A percentile compares a stretch with the other conserved stretches of the same genome.
These are phyloP conservation scores for Thalassiosira profunda DNA, from an alignment of 108 stramenopile genomes.

Conservation along the genomic window DNA sequence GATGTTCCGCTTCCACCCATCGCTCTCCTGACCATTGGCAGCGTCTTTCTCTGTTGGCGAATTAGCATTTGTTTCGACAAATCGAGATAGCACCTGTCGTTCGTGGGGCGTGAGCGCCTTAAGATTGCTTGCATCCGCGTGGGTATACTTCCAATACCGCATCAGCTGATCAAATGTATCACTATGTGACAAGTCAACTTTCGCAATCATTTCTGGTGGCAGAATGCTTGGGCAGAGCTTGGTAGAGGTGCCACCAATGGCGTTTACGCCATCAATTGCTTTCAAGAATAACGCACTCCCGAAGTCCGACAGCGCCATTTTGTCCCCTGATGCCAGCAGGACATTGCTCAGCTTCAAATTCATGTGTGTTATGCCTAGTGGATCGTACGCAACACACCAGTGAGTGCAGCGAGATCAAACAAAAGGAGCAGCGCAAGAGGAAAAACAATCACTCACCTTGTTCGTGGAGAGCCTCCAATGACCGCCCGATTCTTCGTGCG, in stretches of 20 bases:
- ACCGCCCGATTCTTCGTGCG: slow-evolving; percentile 41
- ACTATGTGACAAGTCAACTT: slow-evolving; percentile 9
- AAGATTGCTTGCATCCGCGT: slow-evolving; percentile 31
- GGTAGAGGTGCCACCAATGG: slow-evolving; percentile 54
- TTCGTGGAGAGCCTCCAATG: slow-evolving; percentile 63
- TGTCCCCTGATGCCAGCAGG: slow-evolving; percentile 5
- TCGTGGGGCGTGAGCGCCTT: slow-evolving; percentile 30
- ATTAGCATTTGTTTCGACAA: slow-evolving; percentile 40
- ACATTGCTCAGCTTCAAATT: slow-evolving; percentile 29
- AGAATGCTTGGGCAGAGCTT: slow-evolving; percentile 50
- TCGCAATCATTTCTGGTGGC: slow-evolving; percentile 46
- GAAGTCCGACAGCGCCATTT: slow-evolving; percentile 41
- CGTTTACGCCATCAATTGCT: slow-evolving; percentile 28
- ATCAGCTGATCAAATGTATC: slow-evolving; percentile 18
- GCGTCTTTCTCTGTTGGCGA: too few relatives aligned
- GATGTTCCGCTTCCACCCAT: slow-evolving; percentile 35
- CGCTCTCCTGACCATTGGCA: too few relatives aligned
- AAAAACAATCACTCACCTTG: too few relatives aligned
- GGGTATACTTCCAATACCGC: slow-evolving; percentile 30
- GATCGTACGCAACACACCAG: too few relatives aligned
- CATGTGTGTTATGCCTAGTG: slow-evolving; percentile 28
- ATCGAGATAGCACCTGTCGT: slow-evolving; percentile 24
- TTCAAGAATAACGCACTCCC: slow-evolving; percentile 60
- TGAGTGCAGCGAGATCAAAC: too few relatives aligned
- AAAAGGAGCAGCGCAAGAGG: too few relatives aligned